Evolutionary conservation across 306 rosid species (phyloP).

Genomic region (Castanopsis chinensis): DNA sequence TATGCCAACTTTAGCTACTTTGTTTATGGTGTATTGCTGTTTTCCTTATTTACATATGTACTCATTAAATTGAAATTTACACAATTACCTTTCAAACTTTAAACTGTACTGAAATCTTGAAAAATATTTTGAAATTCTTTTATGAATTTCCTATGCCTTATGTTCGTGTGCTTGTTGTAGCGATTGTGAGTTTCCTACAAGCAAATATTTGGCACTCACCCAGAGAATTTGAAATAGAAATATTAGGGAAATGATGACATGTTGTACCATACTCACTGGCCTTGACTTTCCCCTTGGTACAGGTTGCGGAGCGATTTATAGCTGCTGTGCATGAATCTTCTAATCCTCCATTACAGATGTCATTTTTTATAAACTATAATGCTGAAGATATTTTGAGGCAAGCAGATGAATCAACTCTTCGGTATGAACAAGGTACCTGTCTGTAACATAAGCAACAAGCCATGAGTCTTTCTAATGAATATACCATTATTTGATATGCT

Average conservation of each 20-base stretch:
- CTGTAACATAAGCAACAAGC: not conserved
- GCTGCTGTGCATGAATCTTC: constrained; percentile 57
- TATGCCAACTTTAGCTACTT: constrained; percentile 23
- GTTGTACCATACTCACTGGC: not conserved
- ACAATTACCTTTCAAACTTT: not conserved
- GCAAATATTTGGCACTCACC: no score
- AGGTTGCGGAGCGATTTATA: constrained; percentile 77
- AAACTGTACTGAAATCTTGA: not conserved
- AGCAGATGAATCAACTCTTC: constrained; percentile 67
- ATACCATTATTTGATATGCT: not conserved
- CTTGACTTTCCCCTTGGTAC: constrained; percentile 12
- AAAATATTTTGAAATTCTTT: not conserved
- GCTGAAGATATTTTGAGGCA: constrained; percentile 66
- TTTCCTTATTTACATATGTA: no score
- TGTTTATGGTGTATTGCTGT: no score
- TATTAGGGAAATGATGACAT: not conserved
- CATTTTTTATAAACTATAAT: constrained; percentile 67
- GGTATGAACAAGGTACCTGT: constrained; percentile 58
- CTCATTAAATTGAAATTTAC: no score
- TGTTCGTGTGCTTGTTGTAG: no score
- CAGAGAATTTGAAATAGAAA: not conserved
- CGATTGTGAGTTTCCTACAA: no score
- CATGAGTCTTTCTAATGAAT: not conserved
- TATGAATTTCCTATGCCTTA: not conserved
- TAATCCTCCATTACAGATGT: constrained; percentile 57